Percentiles rank a stretch among this genome's conserved stretches.
These are phyloP conservation scores for Chlorella sp. DNA, from an alignment of 139 green algal genomes.

Conservation along the genomic window DNA sequence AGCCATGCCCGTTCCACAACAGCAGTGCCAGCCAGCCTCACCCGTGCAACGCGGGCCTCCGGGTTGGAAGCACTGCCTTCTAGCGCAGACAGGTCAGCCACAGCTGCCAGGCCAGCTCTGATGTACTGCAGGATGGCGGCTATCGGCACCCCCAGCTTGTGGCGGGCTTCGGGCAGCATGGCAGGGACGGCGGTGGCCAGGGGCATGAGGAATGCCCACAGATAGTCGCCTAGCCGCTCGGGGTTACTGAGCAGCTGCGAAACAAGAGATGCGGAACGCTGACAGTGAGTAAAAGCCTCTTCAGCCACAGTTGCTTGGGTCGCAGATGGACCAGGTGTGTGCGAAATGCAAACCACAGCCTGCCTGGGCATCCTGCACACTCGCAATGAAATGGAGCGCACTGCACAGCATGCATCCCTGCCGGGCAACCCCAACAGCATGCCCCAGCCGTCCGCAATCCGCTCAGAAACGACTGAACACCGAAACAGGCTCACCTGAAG, in stretches of 20 bases:
- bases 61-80: neutral
- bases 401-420: no score
- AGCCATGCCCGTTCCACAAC: no score
- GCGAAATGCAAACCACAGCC: no score
- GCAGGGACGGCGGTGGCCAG: neutral
- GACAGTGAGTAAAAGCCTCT: no score
- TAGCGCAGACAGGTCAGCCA: neutral
- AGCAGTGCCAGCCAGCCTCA: neutral
- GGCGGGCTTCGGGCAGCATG: neutral
- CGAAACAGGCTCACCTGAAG: neutral
- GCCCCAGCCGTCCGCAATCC: neutral
- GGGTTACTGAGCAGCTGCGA: constrained; percentile 15
- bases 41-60: neutral
- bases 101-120: neutral
- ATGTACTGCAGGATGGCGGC: neutral
- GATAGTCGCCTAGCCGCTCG: neutral
- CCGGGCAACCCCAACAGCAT: no score
- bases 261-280: no score
- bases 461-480: no score
- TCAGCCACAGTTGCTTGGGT: no score
- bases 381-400: no score
- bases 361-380: no score
- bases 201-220: neutral
- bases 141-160: neutral
- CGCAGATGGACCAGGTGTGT: no score